Evolutionary conservation across 305 asterid genomes (phyloP).

Genomic region (Fraxinus dipetala): DNA sequence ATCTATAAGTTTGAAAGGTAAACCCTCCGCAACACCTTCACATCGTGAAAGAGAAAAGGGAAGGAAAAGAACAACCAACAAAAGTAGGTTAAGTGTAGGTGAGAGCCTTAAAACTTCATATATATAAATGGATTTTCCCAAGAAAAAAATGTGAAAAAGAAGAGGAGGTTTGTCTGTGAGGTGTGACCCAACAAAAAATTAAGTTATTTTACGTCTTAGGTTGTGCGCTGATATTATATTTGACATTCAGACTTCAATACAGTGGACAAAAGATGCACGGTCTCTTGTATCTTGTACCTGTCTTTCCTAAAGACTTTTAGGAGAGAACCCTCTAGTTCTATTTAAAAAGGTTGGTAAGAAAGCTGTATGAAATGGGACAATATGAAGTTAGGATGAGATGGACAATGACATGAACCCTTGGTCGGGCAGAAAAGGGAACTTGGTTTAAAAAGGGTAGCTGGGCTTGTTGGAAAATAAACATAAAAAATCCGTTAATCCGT

Average conservation of each 20-base stretch:
- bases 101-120: not conserved
- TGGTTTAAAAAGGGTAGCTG: not conserved
- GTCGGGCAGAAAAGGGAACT: not conserved
- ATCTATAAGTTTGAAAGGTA: not conserved
- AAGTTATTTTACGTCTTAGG: not conserved
- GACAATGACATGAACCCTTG: not conserved
- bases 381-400: not conserved
- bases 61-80: not conserved
- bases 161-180: not conserved
- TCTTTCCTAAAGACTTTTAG: not conserved
- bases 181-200: not conserved
- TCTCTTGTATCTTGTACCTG: not conserved
- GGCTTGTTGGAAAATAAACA: not conserved
- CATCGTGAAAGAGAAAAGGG: not conserved
- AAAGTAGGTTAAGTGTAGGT: not conserved
- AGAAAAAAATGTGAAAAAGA: not conserved
- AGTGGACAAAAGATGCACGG: not conserved
- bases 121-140: not conserved
- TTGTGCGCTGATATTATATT: not conserved
- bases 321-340: not conserved
- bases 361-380: not conserved
- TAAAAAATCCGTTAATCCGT: not conserved
- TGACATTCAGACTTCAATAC: not conserved
- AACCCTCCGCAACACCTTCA: not conserved
- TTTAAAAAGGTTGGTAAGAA: not conserved